A percentile compares a stretch with the other conserved stretches of the same genome.
Conservation (phyloP, 116 monocot genomes). For the Trichopus zeylanicus region DNA sequence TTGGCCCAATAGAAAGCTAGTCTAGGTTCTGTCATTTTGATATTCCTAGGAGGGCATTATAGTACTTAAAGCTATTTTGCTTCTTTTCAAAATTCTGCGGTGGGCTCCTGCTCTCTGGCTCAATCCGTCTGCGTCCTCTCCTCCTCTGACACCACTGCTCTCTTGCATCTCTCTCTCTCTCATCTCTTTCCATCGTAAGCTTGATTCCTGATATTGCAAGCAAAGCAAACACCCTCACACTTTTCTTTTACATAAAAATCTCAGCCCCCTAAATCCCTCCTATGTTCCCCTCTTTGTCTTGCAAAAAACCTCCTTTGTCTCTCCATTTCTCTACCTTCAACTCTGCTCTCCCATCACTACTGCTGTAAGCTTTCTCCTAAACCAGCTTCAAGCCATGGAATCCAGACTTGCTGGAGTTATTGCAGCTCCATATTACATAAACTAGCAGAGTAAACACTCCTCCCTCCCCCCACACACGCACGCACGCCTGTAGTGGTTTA, state of each 20-base stretch:
- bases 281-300: no score
- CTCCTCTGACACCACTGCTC: slow-evolving; percentile 1
- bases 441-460: not conserved
- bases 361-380: not conserved
- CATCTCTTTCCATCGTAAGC: slow-evolving; percentile 44
- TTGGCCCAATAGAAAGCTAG: no score
- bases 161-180: no score
- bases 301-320: no score
- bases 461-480: no score
- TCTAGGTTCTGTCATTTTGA: no score
- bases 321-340: slow-evolving; percentile 2
- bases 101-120: slow-evolving; percentile 12
- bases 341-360: no score
- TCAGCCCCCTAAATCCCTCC: slow-evolving; percentile 7
- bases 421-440: no score
- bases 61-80: not conserved
- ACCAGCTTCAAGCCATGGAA: not conserved
- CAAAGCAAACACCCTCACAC: slow-evolving; percentile 54
- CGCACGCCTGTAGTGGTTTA: no score
- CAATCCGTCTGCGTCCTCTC: not conserved
- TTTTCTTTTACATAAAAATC: slow-evolving; percentile 11
- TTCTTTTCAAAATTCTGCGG: slow-evolving; percentile 7
- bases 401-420: no score
- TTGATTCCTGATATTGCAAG: slow-evolving; percentile 73
- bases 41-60: not conserved